phyloP scores from a whole-genome alignment of 2,329 filamentous ascomycete genomes.

The Cladosporium phlei region DNA sequence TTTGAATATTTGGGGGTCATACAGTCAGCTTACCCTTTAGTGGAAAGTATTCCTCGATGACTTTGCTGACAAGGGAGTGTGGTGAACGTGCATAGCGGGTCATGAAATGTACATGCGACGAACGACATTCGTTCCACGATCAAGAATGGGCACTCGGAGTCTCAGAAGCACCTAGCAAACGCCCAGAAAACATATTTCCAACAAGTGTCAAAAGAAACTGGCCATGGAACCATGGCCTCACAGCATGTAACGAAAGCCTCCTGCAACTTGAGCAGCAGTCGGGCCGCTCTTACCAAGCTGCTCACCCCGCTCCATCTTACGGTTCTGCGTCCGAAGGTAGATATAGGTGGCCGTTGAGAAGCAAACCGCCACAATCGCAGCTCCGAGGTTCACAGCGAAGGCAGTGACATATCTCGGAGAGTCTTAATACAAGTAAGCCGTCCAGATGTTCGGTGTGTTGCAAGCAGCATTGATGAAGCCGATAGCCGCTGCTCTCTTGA shows the following conservation, averaged over 20 bases:
- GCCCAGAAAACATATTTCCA: no score
- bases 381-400: slow-evolving; percentile 20
- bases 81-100: no score
- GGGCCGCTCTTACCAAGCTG: slow-evolving; percentile 21
- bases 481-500: slow-evolving; percentile 30
- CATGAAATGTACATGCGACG: no score
- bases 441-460: slow-evolving; percentile 40
- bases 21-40: no score
- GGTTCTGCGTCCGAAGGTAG: slow-evolving; percentile 16
- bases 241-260: slow-evolving; percentile 27
- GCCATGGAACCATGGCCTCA: slow-evolving; percentile 17
- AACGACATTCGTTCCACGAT: no score
- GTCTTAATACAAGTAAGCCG: slow-evolving; percentile 27
- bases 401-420: slow-evolving; percentile 11
- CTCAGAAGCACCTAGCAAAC: no score
- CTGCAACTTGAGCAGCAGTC: slow-evolving; percentile 21
- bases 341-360: slow-evolving; percentile 18
- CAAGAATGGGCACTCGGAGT: no score
- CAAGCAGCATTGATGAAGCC: slow-evolving; percentile 31
- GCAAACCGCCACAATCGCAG: slow-evolving; percentile 19
- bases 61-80: no score
- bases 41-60: no score
- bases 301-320: slow-evolving; percentile 24
- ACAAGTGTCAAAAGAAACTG: no score
- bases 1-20: no score